A percentile compares a stretch with the other conserved stretches of the same genome.
These are phyloP conservation scores for Fusarium veterinarium DNA, from an alignment of 2,329 filamentous ascomycete species.

Conservation along the genomic window DNA sequence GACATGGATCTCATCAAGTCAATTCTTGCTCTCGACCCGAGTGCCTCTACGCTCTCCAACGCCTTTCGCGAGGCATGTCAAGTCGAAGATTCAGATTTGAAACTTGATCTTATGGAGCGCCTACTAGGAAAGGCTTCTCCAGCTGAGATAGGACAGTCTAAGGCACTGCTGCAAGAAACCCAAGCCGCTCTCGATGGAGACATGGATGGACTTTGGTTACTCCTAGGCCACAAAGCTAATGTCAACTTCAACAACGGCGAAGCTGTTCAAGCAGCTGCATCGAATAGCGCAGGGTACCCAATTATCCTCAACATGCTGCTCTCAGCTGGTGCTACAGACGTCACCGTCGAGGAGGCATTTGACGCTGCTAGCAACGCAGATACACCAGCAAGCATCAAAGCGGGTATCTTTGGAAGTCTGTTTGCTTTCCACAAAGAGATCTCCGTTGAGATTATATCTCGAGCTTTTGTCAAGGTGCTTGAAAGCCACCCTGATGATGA, in stretches of 20 bases:
- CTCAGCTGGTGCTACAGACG: background rate
- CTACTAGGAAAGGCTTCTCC: background rate
- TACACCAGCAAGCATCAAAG: background rate
- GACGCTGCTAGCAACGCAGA: background rate
- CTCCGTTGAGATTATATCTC: background rate
- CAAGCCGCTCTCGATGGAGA: background rate
- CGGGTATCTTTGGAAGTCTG: background rate
- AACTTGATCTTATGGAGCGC: background rate
- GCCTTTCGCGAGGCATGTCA: background rate
- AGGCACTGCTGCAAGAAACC: background rate
- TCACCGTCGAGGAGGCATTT: slow-evolving; percentile 5
- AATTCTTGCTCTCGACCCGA: background rate
- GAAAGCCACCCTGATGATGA: slow-evolving; percentile 8
- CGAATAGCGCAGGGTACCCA: background rate
- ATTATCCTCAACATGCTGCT: slow-evolving; percentile 12
- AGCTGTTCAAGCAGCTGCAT: slow-evolving; percentile 5
- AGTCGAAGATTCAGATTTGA: background rate
- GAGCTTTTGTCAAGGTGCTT: background rate
- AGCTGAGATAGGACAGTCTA: slow-evolving; percentile 16
- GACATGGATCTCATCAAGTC: background rate
- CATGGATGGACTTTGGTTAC: background rate
- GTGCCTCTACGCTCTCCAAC: background rate
- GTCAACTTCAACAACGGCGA: slow-evolving; percentile 15
- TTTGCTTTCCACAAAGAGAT: slow-evolving; percentile 1
- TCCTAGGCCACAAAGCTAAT: slow-evolving; percentile 6